Evolutionary conservation across 169 alveolate genomes (phyloP).

Genomic region (Eimeria tenella): DNA sequence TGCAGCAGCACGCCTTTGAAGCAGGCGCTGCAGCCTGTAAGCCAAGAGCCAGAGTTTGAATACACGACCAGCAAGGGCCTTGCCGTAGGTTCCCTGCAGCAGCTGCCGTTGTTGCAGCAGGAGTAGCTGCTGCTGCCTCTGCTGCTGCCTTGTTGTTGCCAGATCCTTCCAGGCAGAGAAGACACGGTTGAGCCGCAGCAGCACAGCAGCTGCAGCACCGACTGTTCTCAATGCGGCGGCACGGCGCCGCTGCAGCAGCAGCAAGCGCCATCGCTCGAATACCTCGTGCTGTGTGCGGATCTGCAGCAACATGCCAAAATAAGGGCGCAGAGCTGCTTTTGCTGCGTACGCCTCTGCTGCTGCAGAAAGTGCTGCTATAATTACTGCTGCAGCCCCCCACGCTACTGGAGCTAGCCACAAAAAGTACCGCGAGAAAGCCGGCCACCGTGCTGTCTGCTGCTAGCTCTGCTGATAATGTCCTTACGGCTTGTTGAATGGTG

Average conservation of each 20-base stretch:
- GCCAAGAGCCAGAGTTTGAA: not conserved
- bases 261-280: not conserved
- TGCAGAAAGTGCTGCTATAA: not conserved
- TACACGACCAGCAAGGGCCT: not conserved
- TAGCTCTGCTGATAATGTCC: not conserved
- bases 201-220: not conserved
- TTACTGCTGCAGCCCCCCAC: not conserved
- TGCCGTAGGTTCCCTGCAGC: slow-evolving; percentile 24
- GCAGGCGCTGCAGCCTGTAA: not conserved
- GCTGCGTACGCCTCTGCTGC: not conserved
- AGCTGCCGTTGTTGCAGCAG: not conserved
- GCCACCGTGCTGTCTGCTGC: not conserved
- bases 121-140: slow-evolving; percentile 14
- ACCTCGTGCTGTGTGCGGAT: slow-evolving; percentile 23
- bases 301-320: not conserved
- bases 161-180: slow-evolving; percentile 8
- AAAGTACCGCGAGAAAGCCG: not conserved
- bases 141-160: slow-evolving; percentile 14
- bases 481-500: not conserved
- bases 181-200: slow-evolving; percentile 6
- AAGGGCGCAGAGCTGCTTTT: not conserved
- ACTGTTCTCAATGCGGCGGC: not conserved
- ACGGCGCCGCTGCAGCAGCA: slow-evolving; percentile 32
- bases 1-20: slow-evolving; percentile 7
- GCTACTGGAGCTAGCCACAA: not conserved